A percentile compares a stretch with the other conserved stretches of the same genome.
Conservation (phyloP, 2,329 filamentous ascomycete species). For the Nemania abortiva region DNA sequence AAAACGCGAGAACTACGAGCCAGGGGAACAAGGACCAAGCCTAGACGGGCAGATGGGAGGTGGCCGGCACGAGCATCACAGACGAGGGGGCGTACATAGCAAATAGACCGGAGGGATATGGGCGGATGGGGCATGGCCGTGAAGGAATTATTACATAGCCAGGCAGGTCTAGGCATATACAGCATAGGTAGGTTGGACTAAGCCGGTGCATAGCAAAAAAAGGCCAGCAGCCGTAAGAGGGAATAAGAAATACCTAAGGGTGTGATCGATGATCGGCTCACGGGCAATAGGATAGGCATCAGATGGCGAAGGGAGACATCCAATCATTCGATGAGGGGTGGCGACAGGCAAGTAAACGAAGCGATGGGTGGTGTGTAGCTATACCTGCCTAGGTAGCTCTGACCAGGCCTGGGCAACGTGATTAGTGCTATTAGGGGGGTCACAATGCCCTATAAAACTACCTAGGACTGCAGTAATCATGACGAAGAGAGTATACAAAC, state of each 20-base stretch:
- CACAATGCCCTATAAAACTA: conserved; percentile 18
- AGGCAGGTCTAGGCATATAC: conserved; percentile 43
- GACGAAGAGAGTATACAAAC: conserved; percentile 25
- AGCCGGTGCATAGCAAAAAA: conserved; percentile 15
- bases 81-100: conserved; percentile 30
- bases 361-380: conserved; percentile 18
- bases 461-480: conserved; percentile 30
- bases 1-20: conserved; percentile 29
- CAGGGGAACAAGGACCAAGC: conserved; percentile 22
- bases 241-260: conserved; percentile 9
- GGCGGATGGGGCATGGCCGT: conserved; percentile 24
- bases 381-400: conserved; percentile 2
- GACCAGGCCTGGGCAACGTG: neutral
- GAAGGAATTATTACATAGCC: conserved; percentile 40
- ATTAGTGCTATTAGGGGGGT: conserved; percentile 1
- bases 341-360: conserved; percentile 7
- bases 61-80: conserved; percentile 33
- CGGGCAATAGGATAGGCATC: conserved; percentile 31
- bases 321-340: conserved; percentile 32
- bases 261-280: conserved; percentile 8
- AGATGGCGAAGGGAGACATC: conserved; percentile 38
- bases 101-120: conserved; percentile 17
- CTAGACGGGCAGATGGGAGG: conserved; percentile 12
- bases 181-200: neutral
- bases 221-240: conserved; percentile 23